These are phyloP conservation scores for Akanthomyces dipterigenus DNA, from an alignment of 2,329 filamentous ascomycete genomes.

Conservation along the genomic window DNA sequence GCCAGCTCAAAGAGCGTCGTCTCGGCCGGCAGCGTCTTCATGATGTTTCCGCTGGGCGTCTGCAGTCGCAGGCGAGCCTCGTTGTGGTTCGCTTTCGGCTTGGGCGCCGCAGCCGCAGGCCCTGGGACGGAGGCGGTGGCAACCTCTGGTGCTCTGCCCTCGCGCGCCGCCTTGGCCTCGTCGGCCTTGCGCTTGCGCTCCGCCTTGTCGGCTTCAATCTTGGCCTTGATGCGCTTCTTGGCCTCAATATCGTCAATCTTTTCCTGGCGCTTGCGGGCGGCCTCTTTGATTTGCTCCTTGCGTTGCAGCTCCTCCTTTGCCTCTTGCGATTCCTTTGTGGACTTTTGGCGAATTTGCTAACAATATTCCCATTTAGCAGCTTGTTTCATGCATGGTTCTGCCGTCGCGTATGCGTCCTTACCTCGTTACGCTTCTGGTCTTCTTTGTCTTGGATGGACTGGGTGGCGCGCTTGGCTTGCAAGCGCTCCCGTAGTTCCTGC, in stretches of 20 bases:
- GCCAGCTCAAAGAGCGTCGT: slow-evolving; percentile 92
- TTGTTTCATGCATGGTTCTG: too few relatives aligned
- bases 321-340: slow-evolving; percentile 82
- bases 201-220: slow-evolving; percentile 92
- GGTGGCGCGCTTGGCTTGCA: slow-evolving; percentile 64
- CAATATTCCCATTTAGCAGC: slow-evolving; percentile 11
- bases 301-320: slow-evolving; percentile 80
- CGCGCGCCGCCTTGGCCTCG: slow-evolving; percentile 75
- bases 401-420: slow-evolving; percentile 24
- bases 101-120: slow-evolving; percentile 37
- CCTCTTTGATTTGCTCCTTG: slow-evolving; percentile 90
- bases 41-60: slow-evolving; percentile 63
- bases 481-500: slow-evolving; percentile 63
- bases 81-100: slow-evolving; percentile 64
- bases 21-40: slow-evolving; percentile 82
- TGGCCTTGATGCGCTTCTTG: slow-evolving; percentile 82
- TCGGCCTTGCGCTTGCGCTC: slow-evolving; percentile 82
- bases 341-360: slow-evolving; percentile 70
- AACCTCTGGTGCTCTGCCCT: slow-evolving; percentile 54
- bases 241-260: slow-evolving; percentile 80
- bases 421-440: slow-evolving; percentile 80
- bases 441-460: slow-evolving; percentile 69
- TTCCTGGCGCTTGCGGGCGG: slow-evolving; percentile 77
- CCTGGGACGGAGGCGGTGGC: slow-evolving; percentile 32
- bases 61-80: slow-evolving; percentile 80